Conservation (phyloP, 805 yeast species). For the Yamadazyma laniorum region DNA sequence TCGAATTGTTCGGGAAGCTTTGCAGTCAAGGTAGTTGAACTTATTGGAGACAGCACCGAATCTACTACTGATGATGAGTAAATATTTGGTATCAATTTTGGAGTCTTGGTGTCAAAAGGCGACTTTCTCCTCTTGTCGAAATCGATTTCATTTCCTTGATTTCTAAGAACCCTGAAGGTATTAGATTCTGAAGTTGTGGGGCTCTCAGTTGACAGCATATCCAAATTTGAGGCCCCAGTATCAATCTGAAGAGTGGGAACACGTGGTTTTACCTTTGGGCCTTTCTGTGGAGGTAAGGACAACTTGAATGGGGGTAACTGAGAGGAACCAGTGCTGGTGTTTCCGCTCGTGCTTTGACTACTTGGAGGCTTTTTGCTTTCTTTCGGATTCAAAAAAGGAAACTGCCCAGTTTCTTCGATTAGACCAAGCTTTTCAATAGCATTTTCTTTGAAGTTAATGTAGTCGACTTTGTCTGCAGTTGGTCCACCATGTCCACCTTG, state of each 20-base stretch:
- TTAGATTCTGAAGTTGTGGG: conserved; percentile 4
- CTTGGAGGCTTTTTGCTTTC: background rate
- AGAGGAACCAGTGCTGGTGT: background rate
- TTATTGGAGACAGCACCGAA: conserved; percentile 28
- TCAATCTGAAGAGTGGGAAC: conserved; percentile 15
- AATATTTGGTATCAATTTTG: conserved; percentile 38
- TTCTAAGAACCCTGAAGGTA: conserved; percentile 62
- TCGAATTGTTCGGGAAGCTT: conserved; percentile 25
- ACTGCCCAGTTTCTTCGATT: conserved; percentile 15
- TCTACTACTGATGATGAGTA: conserved; percentile 30
- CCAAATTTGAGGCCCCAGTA: conserved; percentile 7
- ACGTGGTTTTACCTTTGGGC: conserved; percentile 7
- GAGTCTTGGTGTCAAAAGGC: conserved; percentile 55
- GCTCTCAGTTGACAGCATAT: background rate
- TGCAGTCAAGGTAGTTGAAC: conserved; percentile 34
- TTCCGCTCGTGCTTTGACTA: background rate
- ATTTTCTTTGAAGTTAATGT: conserved; percentile 54
- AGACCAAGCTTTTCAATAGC: conserved; percentile 15
- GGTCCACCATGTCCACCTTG: conserved; percentile 36
- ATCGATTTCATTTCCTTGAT: conserved; percentile 70
- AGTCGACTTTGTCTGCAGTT: conserved; percentile 45
- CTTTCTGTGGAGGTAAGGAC: conserved; percentile 12
- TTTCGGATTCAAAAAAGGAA: conserved; percentile 8
- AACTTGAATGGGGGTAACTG: conserved; percentile 12
- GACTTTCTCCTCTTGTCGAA: conserved; percentile 77